These are phyloP conservation scores for Aspergillus hiratsukae DNA, from an alignment of 2,329 filamentous ascomycete genomes.

Conservation along the genomic window DNA sequence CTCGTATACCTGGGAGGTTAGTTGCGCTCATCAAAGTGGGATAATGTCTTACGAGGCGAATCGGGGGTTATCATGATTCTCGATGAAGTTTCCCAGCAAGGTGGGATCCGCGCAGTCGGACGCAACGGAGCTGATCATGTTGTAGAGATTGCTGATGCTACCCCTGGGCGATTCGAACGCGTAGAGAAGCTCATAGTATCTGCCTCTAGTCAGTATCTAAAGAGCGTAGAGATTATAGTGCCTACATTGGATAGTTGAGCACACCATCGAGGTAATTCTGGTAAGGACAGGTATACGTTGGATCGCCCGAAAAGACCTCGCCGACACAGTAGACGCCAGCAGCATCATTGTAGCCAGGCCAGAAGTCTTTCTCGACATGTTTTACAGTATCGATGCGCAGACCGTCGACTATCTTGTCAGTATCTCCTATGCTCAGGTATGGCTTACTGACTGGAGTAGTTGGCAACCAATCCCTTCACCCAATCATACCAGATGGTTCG, in stretches of 20 bases:
- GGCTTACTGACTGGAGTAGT: constrained; percentile 54
- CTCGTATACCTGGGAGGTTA: constrained; percentile 7
- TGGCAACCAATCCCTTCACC: constrained; percentile 53
- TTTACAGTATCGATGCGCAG: constrained; percentile 48
- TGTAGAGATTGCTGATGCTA: constrained; percentile 27
- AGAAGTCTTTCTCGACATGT: constrained; percentile 44
- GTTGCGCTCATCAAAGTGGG: neutral
- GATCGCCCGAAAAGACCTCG: constrained; percentile 42
- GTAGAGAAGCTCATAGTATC: constrained; percentile 27
- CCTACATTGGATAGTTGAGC: constrained; percentile 43
- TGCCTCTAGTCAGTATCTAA: neutral
- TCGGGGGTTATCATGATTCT: constrained; percentile 58
- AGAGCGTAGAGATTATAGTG: neutral
- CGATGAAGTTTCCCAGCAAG: constrained; percentile 51
- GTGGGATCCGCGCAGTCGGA: constrained; percentile 39
- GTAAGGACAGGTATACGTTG: constrained; percentile 37
- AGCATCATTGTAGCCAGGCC: constrained; percentile 33
- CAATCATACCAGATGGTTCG: constrained; percentile 52
- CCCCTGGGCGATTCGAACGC: constrained; percentile 28
- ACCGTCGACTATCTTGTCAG: constrained; percentile 38
- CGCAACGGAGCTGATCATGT: constrained; percentile 25
- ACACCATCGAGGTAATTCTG: constrained; percentile 43
- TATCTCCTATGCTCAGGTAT: neutral
- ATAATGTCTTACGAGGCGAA: constrained; percentile 38
- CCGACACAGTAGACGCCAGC: constrained; percentile 45